Evolutionary conservation across 2,329 filamentous ascomycete genomes (phyloP), one percentile per base, ranked within the genome.

Genomic region (Blumeria graminis): DNA sequence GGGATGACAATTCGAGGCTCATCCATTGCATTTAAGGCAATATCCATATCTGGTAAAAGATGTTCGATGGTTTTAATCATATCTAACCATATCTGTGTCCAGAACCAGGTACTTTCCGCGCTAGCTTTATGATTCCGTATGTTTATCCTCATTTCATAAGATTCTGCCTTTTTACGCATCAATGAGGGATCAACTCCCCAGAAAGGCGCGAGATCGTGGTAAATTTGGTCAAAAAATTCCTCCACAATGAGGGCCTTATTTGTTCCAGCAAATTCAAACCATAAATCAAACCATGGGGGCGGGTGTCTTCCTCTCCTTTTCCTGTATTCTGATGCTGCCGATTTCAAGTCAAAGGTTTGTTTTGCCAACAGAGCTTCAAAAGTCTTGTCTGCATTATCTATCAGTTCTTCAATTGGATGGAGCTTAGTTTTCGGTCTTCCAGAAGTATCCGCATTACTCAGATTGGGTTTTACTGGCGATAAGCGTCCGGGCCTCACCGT

Each of bases 21-120:
- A 63, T 82, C 79, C 71, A 80, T 74, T 54, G 74, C 72, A 65
- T 82, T 82, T 67, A 82, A 74, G 10, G 78, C 73, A 68, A 83
- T 79, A 63, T 82, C 78, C 64, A 83, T 74, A 61, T 83, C 78
- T 1, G 80, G 80, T 18, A 83, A 65, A 51, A 73, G 67, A 13
- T 71, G 64, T 46, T 75, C 72, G 45, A 79, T 75, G 61, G 45
- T 68, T 53, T 62, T 38, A 1, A 66, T 64, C 60, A 69, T 58
- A 48, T 66, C 63, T 46, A 63, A 61, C 62, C 72, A 68, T 2
- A 70, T 71, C 35, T 71, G 65, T 1, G 69, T 68, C 61, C 71
- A 68, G 56, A 66, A 66, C 71, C 71, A 73, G 39, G 61, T 65
- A n/a, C 62, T 65, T 10, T 64, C 67, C 1, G 75, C 69, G 8